phyloP scores from a whole-genome alignment of 2,329 filamentous ascomycete species.

The Botryotinia narcissicola region DNA sequence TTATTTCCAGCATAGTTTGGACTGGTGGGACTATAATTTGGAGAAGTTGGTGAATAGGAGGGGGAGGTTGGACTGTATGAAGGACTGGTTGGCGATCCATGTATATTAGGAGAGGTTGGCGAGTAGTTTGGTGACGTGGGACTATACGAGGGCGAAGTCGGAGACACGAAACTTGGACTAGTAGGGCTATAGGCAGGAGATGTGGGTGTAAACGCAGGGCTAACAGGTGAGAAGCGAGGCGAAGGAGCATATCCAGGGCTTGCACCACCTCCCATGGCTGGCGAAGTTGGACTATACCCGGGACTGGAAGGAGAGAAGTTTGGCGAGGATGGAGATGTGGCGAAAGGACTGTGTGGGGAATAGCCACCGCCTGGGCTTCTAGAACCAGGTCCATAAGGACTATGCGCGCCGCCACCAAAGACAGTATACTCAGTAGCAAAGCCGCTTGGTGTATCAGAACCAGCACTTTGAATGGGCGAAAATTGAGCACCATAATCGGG shows the following conservation, averaged over 20 bases:
- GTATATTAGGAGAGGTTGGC: constrained; percentile 36
- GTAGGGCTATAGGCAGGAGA: constrained; percentile 40
- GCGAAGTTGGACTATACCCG: constrained; percentile 50
- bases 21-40: constrained; percentile 36
- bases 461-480: constrained; percentile 74
- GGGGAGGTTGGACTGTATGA: constrained; percentile 37
- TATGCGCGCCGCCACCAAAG: constrained; percentile 52
- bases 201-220: constrained; percentile 41
- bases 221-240: constrained; percentile 59
- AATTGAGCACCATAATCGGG: constrained; percentile 60
- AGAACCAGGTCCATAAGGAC: constrained; percentile 57
- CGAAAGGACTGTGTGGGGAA: constrained; percentile 63
- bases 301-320: constrained; percentile 37
- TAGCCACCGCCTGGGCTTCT: constrained; percentile 66
- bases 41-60: constrained; percentile 37
- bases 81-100: constrained; percentile 34
- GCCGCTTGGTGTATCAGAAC: constrained; percentile 67
- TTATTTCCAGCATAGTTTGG: constrained; percentile 34
- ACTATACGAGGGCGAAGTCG: constrained; percentile 66
- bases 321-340: constrained; percentile 51
- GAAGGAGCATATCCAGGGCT: constrained; percentile 51
- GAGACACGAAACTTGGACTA: constrained; percentile 42
- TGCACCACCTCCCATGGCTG: constrained; percentile 51
- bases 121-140: constrained; percentile 49
- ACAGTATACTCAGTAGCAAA: constrained; percentile 60